phyloP scores from a whole-genome alignment of 2,329 filamentous ascomycete genomes.

The Cercospora brassicicola region DNA sequence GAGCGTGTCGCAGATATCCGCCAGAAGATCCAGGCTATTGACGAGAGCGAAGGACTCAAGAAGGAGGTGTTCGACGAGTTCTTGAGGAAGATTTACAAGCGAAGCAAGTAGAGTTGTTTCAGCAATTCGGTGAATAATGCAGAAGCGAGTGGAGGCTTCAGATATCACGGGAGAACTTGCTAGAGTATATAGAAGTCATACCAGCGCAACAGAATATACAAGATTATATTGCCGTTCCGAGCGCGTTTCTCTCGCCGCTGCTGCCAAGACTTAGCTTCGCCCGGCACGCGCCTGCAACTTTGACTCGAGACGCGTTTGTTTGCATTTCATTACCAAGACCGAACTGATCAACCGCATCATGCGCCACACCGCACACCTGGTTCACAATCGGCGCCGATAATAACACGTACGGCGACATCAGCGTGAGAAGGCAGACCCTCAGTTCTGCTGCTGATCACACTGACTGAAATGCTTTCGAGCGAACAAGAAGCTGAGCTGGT shows the following conservation, averaged over 20 bases:
- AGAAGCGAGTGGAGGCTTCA: not conserved
- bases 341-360: not conserved
- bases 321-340: not conserved
- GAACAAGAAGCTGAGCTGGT: slow-evolving; percentile 61
- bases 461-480: slow-evolving; percentile 36
- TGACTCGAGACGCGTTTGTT: slow-evolving; percentile 3
- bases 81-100: slow-evolving; percentile 96
- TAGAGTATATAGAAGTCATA: not conserved
- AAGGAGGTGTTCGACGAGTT: slow-evolving; percentile 87
- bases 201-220: not conserved
- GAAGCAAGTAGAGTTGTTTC: slow-evolving; percentile 69
- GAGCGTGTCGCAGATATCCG: slow-evolving; percentile 76
- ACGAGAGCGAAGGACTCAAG: slow-evolving; percentile 86
- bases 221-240: not conserved
- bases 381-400: not conserved
- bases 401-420: not conserved
- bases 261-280: slow-evolving; percentile 8
- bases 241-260: not conserved
- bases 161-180: not conserved
- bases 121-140: not conserved
- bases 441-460: not conserved
- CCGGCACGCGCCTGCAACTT: slow-evolving; percentile 5
- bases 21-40: slow-evolving; percentile 71
- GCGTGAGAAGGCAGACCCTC: not conserved
- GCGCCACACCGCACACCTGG: not conserved